Base-by-base conservation (phyloP, 495 filamentous ascomycete species). In the Neurospora sp. region DNA sequence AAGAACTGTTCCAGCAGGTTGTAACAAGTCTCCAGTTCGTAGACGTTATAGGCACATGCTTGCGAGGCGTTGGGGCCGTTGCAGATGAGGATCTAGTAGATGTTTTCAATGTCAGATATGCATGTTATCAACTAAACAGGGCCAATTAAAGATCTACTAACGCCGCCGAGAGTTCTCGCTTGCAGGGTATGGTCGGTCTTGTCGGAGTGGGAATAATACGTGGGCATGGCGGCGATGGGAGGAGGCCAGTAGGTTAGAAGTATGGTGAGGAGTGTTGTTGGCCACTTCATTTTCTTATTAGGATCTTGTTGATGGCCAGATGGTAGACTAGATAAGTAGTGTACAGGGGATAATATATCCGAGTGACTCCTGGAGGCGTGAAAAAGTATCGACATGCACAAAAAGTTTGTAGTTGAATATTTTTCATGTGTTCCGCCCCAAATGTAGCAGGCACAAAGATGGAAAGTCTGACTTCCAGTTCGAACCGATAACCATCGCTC, bases 31-130 rank as follows among this genome's bases (percentile, higher is more conserved):
- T 79, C 68, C 48, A 84, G 72, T n/a, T 78, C 39, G 73, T 82
- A 83, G 61, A 78, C 74, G 69, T 75, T 71, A 48, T 83, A 80
- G 68, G 75, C 75, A 73, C 82, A 85, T 17, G 71, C 14, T 45
- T 81, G 83, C 14, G 79, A 81, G 48, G 79, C 81, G 73, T 84
- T 81, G 75, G 83, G 75, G 35, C 81, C 82, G 59, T 77, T 79
- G 78, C 83, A 84, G 40, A 84, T 76, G 61, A 82, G 78, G 68
- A 85, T 68, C 42, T 35, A 35, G 31, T 35, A 35, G 31, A 35
- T 35, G 31, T 35, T 35, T 35, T 35, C 31, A 35, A 35, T 35
- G 31, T 35, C 31, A 35, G 31, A 35, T 35, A 35, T 35, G 31
- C 31, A 35, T 35, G 31, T 35, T 35, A 35, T 35, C 31, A 35